These are phyloP conservation scores for Cercospora zeae-maydis DNA, from an alignment of 2,329 filamentous ascomycete species.

Conservation along the genomic window DNA sequence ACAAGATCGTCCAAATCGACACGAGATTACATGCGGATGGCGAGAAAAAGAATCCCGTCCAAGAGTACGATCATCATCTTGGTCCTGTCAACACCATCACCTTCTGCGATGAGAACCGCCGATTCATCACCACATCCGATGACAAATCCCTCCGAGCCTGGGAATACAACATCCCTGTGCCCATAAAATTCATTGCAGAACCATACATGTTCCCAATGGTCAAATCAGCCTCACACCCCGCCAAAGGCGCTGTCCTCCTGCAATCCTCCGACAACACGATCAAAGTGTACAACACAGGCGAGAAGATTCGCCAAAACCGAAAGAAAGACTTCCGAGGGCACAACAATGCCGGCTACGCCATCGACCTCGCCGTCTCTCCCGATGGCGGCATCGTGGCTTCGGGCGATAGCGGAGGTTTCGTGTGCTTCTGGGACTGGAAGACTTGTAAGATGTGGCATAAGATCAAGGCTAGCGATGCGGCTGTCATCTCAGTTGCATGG, in stretches of 20 bases:
- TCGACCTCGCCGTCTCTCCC: slow-evolving; percentile 82
- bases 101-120: slow-evolving; percentile 88
- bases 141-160: slow-evolving; percentile 94
- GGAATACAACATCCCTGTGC: slow-evolving; percentile 98
- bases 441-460: slow-evolving; percentile 99
- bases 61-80: slow-evolving; percentile 97
- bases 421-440: slow-evolving; percentile 99
- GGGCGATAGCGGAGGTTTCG: slow-evolving; percentile 82
- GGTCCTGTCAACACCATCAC: slow-evolving; percentile 98
- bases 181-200: slow-evolving; percentile 97
- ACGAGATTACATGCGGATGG: slow-evolving; percentile 60
- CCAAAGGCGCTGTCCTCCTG: slow-evolving; percentile 89
- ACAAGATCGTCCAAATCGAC: slow-evolving; percentile 98
- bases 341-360: slow-evolving; percentile 90
- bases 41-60: slow-evolving; percentile 61
- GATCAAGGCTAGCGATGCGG: slow-evolving; percentile 76
- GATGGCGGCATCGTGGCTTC: slow-evolving; percentile 88
- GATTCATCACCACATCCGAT: slow-evolving; percentile 97
- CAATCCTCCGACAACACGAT: slow-evolving; percentile 95
- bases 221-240: slow-evolving; percentile 77
- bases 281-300: slow-evolving; percentile 87
- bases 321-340: slow-evolving; percentile 97
- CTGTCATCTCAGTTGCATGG: slow-evolving; percentile 87
- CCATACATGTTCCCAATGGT: slow-evolving; percentile 98
- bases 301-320: slow-evolving; percentile 94